Evolutionary conservation across 179 eudicot species (phyloP), one percentile per base, ranked within the genome.

Genomic region (Vitellaria paradoxa): DNA sequence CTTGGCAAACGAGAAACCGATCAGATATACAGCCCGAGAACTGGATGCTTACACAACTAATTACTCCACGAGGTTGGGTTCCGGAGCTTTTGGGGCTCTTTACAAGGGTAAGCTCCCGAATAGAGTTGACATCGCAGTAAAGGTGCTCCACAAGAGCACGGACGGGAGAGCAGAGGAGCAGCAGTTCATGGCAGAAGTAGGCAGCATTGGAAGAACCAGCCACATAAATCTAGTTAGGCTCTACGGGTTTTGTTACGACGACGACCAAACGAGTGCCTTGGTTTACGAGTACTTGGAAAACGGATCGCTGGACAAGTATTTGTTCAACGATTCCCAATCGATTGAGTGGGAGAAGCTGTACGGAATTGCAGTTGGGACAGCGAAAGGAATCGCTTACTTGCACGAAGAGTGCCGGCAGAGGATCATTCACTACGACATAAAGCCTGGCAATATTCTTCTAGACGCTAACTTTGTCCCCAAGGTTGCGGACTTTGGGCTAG

Each of bases 131-230:
- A 69, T 85, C 13, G 88, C 90, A 2, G 86, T 87, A 14, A 87
- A 87, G 26, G 85, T 85, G 5, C 83, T 87, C 7, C 84, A 82
- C 17, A 72, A 66, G 18, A 74, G 49, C 15, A 45, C 79, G 10
- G 73, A 61, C 40, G 81, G 81, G 55, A 74, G 74, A 42, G 72
- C 80, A 17, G 86, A 88, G 76, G 88, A 85, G 81, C 45, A 42
- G 45, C 91, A 88, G 61, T 90, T 90, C 82, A 88, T 83, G 91
- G 90, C 93, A 10, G 93, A 90, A 59, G 89, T 88, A 1, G 78
- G 84, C 77, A 84, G 82, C 53, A 88, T 88, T 66, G 84, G 91
- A 7, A 86, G 87, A 74, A 90, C 91, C n/a, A 81, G 85, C 65
- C 91, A 90, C 53, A 80, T 81, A 57, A 88, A 88, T 52, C 80